Evolutionary conservation across 306 rosid genomes (phyloP), one percentile per base, ranked within the genome.

Genomic region (Lithocarpus polystachyus): DNA sequence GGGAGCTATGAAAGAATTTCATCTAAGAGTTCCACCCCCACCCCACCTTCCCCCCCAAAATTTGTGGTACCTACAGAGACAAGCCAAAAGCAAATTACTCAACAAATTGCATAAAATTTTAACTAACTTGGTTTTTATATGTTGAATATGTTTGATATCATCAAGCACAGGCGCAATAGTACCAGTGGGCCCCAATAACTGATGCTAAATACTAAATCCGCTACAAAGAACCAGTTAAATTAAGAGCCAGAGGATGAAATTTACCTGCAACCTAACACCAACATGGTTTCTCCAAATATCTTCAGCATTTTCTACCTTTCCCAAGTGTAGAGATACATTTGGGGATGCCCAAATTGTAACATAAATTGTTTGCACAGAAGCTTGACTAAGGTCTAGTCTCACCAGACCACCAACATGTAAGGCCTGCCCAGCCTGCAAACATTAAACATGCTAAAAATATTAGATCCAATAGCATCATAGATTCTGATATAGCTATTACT

Each of bases 291-390:
- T 87, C 93, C 91, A 90, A 77, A 94, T 88, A 80, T 94, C 97
- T 24, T 92, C 92, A 26, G 98, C 97, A 78, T 92, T 94, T 91
- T 94, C 97, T 24, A 80, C 83, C 90, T 92, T 94, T 35, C 97
- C 97, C 89, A 92, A 79, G 88, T 92, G 98, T 52, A 94, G 79
- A 79, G 98, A 94, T 80, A 91, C 79, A 85, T 88, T 91, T 68
- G 94, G 85, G 14, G 98, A 92, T 70, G 92, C 93, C 98, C 97
- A 94, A 84, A 92, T 75, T 9, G 98, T 87, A 73, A 89, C 88
- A 81, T 94, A 94, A 57, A 92, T 89, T 80, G 98, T 92, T 74
- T 88, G 84, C 18, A 92, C 95, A 45, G 92, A 91, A 76, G 97
- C 90, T 85, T 86, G 82, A 83, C 68, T 69, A 56, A 94, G 97